Evolutionary conservation across 2,329 filamentous ascomycete species (phyloP).

Genomic region (Beauveria caledonica): DNA sequence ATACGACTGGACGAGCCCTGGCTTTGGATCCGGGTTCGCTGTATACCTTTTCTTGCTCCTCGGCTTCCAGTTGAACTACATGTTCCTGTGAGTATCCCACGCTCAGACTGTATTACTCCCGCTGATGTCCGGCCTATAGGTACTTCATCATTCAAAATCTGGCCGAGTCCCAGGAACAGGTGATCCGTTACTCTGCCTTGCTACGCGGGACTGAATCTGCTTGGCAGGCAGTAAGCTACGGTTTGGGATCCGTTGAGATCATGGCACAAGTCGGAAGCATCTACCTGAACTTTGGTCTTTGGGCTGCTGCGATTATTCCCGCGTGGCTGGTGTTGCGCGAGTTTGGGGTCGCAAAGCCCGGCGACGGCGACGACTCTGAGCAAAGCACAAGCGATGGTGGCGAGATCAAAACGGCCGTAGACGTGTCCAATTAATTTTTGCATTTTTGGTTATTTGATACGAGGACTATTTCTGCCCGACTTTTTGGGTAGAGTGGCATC

Average conservation of each 20-base stretch:
- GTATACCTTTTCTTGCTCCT: slow-evolving; percentile 60
- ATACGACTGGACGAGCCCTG: slow-evolving; percentile 56
- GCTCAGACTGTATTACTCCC: background rate
- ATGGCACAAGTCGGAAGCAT: slow-evolving; percentile 59
- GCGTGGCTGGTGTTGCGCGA: slow-evolving; percentile 58
- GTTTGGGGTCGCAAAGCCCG: slow-evolving; percentile 32
- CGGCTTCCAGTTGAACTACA: slow-evolving; percentile 66
- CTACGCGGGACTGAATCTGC: slow-evolving; percentile 64
- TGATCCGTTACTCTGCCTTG: slow-evolving; percentile 60
- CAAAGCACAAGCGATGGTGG: background rate
- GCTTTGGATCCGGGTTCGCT: slow-evolving; percentile 59
- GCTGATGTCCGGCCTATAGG: slow-evolving; percentile 23
- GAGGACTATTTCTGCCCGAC: too few relatives aligned
- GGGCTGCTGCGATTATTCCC: slow-evolving; percentile 54
- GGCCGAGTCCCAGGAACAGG: slow-evolving; percentile 51
- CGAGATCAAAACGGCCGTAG: background rate
- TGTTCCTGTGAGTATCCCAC: slow-evolving; percentile 48
- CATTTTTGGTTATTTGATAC: too few relatives aligned
- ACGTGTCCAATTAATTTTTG: too few relatives aligned
- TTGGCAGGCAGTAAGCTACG: slow-evolving; percentile 66
- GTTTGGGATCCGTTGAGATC: slow-evolving; percentile 50
- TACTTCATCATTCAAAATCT: slow-evolving; percentile 65
- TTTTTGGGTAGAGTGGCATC: too few relatives aligned
- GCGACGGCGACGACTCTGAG: background rate
- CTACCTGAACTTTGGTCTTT: slow-evolving; percentile 64